Evolutionary conservation across 2,329 filamentous ascomycete genomes (phyloP).

Genomic region (Monosporascus sp.): DNA sequence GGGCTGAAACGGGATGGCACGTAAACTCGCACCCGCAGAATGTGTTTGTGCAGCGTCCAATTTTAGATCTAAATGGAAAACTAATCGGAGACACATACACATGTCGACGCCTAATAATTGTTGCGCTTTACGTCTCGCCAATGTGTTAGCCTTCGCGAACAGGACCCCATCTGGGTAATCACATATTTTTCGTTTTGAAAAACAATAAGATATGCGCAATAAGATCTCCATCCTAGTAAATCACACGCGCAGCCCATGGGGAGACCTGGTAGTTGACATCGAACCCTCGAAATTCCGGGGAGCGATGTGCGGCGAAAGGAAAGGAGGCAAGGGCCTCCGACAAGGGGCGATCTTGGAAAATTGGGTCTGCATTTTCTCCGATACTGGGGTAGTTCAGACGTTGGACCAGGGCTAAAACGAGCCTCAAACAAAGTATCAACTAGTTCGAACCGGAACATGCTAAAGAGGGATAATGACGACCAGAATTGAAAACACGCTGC

Average conservation of each 20-base stretch:
- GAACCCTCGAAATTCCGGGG: too few species aligned
- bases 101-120: neutral
- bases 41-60: too few species aligned
- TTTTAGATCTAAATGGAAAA: neutral
- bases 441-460: neutral
- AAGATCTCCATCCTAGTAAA: neutral
- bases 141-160: neutral
- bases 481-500: too few species aligned
- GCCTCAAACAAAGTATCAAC: neutral
- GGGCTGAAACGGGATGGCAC: neutral
- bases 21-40: too few species aligned
- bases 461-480: too few species aligned
- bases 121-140: neutral
- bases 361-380: neutral
- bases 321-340: neutral
- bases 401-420: neutral
- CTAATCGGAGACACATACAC: neutral
- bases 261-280: too few species aligned
- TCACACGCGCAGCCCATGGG: neutral
- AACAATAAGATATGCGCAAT: neutral
- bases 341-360: neutral
- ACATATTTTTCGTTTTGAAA: neutral
- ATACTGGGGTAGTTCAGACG: neutral
- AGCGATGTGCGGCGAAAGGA: too few species aligned
- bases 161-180: neutral